Evolutionary conservation across 148 eudicot species (phyloP), one percentile per base, ranked within the genome.

Genomic region (Camellia granthamiana): DNA sequence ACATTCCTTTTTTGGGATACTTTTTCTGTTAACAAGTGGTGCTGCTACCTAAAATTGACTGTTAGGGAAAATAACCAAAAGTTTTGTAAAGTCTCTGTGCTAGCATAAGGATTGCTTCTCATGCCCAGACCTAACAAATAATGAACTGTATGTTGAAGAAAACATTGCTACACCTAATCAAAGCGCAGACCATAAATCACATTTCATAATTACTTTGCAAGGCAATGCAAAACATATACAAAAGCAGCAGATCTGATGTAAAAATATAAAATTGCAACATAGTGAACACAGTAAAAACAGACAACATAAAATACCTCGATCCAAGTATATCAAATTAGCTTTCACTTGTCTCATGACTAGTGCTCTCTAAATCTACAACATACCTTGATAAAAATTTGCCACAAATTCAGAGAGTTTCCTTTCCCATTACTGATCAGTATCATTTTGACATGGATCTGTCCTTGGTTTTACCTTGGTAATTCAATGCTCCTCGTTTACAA

Each of bases 81-180:
- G 51, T 43, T 68, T 68, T 30, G 38, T 30, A 30, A 30, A 30
- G 38, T 30, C 38, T 30, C 38, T n/a, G 0, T 44, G 12, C 18
- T 46, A 21, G 18, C 23, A 69, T 44, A 16, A 69, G 54, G 18
- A 18, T 23, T 69, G 54, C 23, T 15, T 16, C 19, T n/a, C 6
- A 16, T 68, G 72, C 72, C 51, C 6, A 10, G 51, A 42, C 19
- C 72, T 15, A 14, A 42, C 72, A 68, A 14, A 42, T 49, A 68
- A 68, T 42, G 72, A 68, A 43, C n/a, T 16, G 11, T 15, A 68
- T 68, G 72, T 43, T 43, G 51, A 68, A 68, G 72, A 68, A 68
- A 42, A 47, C 72, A 68, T 4, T 68, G 72, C 72, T 38, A 19
- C n/a, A 38, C 69, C 69, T 66, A 66, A 49, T 30, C 16, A 66